phyloP scores from a whole-genome alignment of 2,329 filamentous ascomycete species.

The Mycogone perniciosa region DNA sequence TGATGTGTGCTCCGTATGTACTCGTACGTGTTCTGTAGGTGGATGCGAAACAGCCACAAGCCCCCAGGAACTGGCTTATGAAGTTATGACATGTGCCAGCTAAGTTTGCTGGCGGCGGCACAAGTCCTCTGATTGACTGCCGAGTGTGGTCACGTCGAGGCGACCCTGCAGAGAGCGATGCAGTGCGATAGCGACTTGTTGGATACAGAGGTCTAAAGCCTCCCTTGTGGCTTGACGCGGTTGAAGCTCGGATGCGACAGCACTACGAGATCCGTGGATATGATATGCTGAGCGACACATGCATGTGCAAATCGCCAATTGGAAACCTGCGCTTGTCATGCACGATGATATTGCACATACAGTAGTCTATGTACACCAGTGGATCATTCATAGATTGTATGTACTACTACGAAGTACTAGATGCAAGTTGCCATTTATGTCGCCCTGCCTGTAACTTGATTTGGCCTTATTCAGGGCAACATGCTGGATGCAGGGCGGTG shows the following conservation, averaged over 20 bases:
- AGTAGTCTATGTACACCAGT: not conserved
- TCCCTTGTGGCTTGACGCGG: conserved; percentile 2
- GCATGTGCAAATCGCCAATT: not conserved
- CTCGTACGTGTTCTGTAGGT: not conserved
- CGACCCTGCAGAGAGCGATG: not conserved
- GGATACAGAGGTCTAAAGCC: too few relatives aligned
- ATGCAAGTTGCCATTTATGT: too few relatives aligned
- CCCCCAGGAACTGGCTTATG: too few relatives aligned
- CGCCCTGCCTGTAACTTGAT: too few relatives aligned
- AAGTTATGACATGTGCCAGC: not conserved
- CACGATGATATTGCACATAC: conserved; percentile 4
- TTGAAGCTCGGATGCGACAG: conserved; percentile 6
- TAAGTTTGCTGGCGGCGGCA: not conserved
- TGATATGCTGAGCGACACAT: not conserved
- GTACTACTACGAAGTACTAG: too few relatives aligned
- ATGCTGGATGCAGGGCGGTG: too few relatives aligned
- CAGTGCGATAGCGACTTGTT: too few relatives aligned
- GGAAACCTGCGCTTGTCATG: not conserved
- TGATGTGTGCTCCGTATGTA: too few relatives aligned
- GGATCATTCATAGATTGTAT: too few relatives aligned
- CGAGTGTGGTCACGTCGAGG: not conserved
- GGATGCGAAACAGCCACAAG: too few relatives aligned
- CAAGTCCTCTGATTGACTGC: not conserved
- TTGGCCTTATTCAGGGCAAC: too few relatives aligned
- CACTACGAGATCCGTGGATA: not conserved